Conservation (phyloP, 768 basidiomycete species). For the Gymnopilus dilepis region DNA sequence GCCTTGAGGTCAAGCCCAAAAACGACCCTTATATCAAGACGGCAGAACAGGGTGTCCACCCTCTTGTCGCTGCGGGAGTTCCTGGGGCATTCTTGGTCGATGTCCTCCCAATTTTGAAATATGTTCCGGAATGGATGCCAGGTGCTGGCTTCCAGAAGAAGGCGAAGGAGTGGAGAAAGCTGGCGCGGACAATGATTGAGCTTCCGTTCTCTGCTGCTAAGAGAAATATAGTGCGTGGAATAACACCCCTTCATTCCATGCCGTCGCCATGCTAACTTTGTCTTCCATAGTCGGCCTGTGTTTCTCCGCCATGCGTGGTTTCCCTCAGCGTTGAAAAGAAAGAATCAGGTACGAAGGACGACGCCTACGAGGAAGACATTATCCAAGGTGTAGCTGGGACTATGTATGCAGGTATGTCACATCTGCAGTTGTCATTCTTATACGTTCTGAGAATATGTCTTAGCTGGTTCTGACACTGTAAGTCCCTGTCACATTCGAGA, state of each 20-base stretch:
- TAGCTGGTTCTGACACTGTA: constrained; percentile 30
- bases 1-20: constrained; percentile 42
- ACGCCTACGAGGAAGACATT: constrained; percentile 22
- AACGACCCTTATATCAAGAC: constrained; percentile 49
- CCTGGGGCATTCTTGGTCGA: constrained; percentile 55
- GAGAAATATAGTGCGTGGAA: constrained; percentile 29
- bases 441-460: background rate
- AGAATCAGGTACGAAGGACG: constrained; percentile 28
- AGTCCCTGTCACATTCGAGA: too few species aligned
- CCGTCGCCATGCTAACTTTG: too few species aligned
- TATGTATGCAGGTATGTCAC: constrained; percentile 28
- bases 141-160: constrained; percentile 63
- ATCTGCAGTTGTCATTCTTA: too few species aligned
- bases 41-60: constrained; percentile 43
- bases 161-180: constrained; percentile 48
- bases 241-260: too few species aligned
- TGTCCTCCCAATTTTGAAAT: constrained; percentile 38
- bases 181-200: constrained; percentile 41
- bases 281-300: constrained; percentile 12
- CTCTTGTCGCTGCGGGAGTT: constrained; percentile 37
- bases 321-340: constrained; percentile 28
- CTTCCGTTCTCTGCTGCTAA: constrained; percentile 38
- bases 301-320: constrained; percentile 25
- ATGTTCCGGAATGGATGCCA: constrained; percentile 63
- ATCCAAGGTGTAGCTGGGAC: constrained; percentile 44